phyloP scores from a whole-genome alignment of 129 eudicot species.

The Artemisia tridentata region DNA sequence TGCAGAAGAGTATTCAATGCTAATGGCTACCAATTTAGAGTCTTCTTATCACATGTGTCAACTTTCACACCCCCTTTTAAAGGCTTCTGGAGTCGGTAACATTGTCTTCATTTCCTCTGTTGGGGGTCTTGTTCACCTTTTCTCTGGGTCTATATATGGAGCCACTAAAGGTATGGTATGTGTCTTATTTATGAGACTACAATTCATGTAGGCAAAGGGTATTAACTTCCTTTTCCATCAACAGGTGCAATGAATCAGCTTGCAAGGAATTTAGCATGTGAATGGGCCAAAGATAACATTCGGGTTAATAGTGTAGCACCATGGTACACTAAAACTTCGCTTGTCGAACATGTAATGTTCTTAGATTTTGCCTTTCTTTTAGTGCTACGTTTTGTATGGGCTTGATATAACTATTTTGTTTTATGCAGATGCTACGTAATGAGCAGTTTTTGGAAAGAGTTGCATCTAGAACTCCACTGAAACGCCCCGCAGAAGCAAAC shows the following conservation, averaged over 20 bases:
- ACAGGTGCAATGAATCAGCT: conserved; percentile 88
- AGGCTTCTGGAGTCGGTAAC: conserved; percentile 65
- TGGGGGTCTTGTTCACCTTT: conserved; percentile 51
- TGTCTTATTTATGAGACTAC: background rate
- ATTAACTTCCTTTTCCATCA: background rate
- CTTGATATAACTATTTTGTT: background rate
- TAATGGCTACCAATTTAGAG: conserved; percentile 85
- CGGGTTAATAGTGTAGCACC: conserved; percentile 78
- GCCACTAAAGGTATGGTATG: conserved; percentile 62
- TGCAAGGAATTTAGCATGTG: conserved; percentile 81
- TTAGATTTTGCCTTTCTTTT: no score
- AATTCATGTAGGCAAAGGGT: background rate
- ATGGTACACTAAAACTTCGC: conserved; percentile 62
- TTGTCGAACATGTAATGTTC: conserved; percentile 55
- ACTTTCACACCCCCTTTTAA: conserved; percentile 70
- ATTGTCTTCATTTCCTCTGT: conserved; percentile 85
- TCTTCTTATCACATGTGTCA: conserved; percentile 73
- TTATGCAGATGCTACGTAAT: conserved; percentile 13
- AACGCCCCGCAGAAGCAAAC: conserved; percentile 57
- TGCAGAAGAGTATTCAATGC: conserved; percentile 55
- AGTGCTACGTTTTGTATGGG: background rate
- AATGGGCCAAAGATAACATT: conserved; percentile 81
- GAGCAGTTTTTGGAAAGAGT: conserved; percentile 48
- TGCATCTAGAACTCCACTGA: conserved; percentile 57
- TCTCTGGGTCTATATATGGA: conserved; percentile 64